These are phyloP conservation scores for Mycosphaerella arachidis DNA, from an alignment of 2,329 filamentous ascomycete genomes.

Conservation along the genomic window DNA sequence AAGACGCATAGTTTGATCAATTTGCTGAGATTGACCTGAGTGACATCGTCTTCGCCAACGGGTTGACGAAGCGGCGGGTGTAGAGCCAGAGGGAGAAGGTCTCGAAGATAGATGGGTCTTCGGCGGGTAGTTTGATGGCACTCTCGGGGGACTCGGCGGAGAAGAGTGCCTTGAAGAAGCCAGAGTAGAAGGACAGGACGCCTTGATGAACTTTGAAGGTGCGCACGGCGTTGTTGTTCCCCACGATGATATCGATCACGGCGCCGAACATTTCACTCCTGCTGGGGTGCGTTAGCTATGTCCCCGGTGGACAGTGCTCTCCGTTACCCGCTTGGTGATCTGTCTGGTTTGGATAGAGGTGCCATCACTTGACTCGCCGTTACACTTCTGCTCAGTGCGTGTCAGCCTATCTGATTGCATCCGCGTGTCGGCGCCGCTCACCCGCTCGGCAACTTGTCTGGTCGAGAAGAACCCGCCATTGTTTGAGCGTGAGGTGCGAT, in stretches of 20 bases:
- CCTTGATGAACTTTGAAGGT: conserved; percentile 21
- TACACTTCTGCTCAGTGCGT: too few species aligned
- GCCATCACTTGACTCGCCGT: background rate
- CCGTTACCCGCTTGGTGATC: conserved; percentile 5
- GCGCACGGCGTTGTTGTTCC: background rate
- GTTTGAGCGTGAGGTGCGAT: background rate
- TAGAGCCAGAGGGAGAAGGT: conserved; percentile 13
- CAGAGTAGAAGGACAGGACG: conserved; percentile 21
- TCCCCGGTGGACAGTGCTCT: background rate
- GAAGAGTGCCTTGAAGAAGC: conserved; percentile 20
- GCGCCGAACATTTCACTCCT: conserved; percentile 44
- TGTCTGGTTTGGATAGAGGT: conserved; percentile 6
- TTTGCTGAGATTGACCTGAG: background rate
- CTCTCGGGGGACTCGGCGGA: conserved; percentile 9
- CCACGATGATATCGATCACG: conserved; percentile 33
- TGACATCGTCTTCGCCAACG: background rate
- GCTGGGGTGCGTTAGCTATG: background rate
- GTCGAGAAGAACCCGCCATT: background rate
- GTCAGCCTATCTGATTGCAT: too few species aligned
- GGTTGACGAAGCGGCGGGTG: background rate
- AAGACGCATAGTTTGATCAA: conserved; percentile 8
- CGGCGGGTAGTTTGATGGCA: conserved; percentile 4
- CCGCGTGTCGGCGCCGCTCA: too few species aligned
- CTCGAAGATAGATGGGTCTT: conserved; percentile 9
- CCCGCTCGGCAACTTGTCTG: too few species aligned